Evolutionary conservation across 768 basidiomycete genomes (phyloP), one percentile per base, ranked within the genome.

Genomic region (Boletus edulis): DNA sequence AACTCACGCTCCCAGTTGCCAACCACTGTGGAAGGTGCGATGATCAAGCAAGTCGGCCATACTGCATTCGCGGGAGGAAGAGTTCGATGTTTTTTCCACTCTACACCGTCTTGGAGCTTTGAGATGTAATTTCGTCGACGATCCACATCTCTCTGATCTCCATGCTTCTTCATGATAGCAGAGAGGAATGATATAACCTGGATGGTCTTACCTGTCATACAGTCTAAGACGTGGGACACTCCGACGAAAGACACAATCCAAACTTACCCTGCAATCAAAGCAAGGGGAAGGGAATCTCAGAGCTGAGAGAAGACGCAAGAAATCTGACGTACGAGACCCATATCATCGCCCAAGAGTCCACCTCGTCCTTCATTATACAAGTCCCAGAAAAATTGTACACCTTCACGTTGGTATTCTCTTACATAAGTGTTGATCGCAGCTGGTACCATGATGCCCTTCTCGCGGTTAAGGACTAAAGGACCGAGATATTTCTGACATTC

Each of bases 1-100:
- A 98, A 84, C 69, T 99, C 96, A 29, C 95, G 75, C 61, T 85
- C 81, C 96, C 96, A 98, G 61, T 97, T 96, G 32, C 78, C 78
- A 0, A 91, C 83, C 2, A 99, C 88, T 3, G 86, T 86, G 35
- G 84, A 84, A 0, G 96, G 96, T 1, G 89, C 91, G 37, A 96
- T 83, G 49, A 98, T 90, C 44, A 98, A 74, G 55, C 86, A 87
- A 0, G 94, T 96, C 5, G 90, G 84, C 89, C 94, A 93, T n/a
- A 74, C 79, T 9, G 76, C 78, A 64, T 91, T 78, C 1, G 94
- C 83, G 2, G 75, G 77, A 5, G 89, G 89, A 9, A 92, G 70
- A 32, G 67, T 75, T 49, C 82, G 77, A 31, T 67, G 58, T 55
- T 78, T 67, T 57, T 65, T 75, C 85, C 86, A 89, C 13, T 78